Base-by-base conservation (phyloP, 345 rosid species). In the Syzygium jambos region DNA sequence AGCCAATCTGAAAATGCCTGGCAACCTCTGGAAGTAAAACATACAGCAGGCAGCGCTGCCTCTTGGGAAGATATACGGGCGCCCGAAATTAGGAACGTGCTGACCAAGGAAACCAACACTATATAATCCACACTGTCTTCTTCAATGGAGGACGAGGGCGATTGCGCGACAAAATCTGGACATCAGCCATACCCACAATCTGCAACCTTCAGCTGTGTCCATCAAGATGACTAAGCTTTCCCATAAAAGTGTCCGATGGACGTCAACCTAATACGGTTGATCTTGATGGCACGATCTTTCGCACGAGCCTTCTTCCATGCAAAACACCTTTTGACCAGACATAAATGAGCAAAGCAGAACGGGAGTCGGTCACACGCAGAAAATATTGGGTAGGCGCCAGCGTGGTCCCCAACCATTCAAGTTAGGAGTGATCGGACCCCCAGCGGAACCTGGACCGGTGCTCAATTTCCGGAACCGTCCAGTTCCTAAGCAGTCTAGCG, bases 51-150 rank as follows among this genome's bases (percentile, higher is more conserved):
- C 95, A 57, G 92, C 85, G 87, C 88, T 94, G 61, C 95, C 89
- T 25, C 92, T 93, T 4, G 2, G 95, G 99, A 82, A 99, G 98
- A 78, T 96, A 96, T 85, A 98, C 43, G 43, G 43, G 43, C 43
- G 43, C 5, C 43, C 43, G 43, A 41, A 3, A 41, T 41, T 41
- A 41, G 43, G 43, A 41, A 41, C 88, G 86, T 94, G 95, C 86
- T 91, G 89, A 95, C 95, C 86, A 98, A 80, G 13, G 94, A 95
- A 68, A 98, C 92, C 88, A 94, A 90, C 84, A 92, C 91, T 86
- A 96, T 91, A 89, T 91, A 89, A 95, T 94, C 99, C 97, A 96
- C 38, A 92, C 68, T 25, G 98, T 98, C 93, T 97, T 93, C 95
- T 90, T 95, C 89, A 91, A 54, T 17, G 92, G 95, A 90, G 93